A percentile compares a stretch with the other conserved stretches of the same genome.
Evolutionary conservation across 208 protist species (phyloP).

Genomic region (Tritrichomonas foetus): DNA sequence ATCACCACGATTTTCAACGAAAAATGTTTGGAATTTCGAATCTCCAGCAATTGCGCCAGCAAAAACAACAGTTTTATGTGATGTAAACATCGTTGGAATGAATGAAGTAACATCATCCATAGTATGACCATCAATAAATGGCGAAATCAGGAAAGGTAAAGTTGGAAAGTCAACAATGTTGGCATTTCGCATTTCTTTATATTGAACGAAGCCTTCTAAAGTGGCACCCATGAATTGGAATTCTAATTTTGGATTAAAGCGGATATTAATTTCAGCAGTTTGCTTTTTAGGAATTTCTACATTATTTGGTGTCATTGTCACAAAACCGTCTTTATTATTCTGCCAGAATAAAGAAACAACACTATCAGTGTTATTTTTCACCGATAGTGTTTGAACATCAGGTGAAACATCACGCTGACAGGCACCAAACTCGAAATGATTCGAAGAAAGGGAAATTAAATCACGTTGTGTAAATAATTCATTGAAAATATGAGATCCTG

Average conservation of each 20-base stretch:
- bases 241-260: not conserved
- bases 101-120: constrained; percentile 39
- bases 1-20: not conserved
- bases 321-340: not conserved
- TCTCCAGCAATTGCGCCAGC: not conserved
- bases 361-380: constrained; percentile 26
- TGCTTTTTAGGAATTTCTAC: not conserved
- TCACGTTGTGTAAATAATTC: not conserved
- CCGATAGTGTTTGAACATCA: not conserved
- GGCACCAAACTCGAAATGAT: not conserved
- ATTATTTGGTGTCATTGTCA: not conserved
- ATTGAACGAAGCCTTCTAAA: not conserved
- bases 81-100: constrained; percentile 35
- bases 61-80: not conserved
- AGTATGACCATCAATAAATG: constrained; percentile 10
- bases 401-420: constrained; percentile 16
- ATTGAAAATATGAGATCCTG: not conserved
- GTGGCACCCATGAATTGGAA: constrained; percentile 23
- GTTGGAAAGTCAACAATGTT: constrained; percentile 20
- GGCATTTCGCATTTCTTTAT: not conserved
- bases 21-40: constrained; percentile 29
- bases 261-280: not conserved
- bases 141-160: not conserved
- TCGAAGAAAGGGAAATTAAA: not conserved
- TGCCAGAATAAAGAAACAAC: not conserved